Conservation (phyloP, 1,284 basidiomycete species). For the Meripilus lineatus region DNA sequence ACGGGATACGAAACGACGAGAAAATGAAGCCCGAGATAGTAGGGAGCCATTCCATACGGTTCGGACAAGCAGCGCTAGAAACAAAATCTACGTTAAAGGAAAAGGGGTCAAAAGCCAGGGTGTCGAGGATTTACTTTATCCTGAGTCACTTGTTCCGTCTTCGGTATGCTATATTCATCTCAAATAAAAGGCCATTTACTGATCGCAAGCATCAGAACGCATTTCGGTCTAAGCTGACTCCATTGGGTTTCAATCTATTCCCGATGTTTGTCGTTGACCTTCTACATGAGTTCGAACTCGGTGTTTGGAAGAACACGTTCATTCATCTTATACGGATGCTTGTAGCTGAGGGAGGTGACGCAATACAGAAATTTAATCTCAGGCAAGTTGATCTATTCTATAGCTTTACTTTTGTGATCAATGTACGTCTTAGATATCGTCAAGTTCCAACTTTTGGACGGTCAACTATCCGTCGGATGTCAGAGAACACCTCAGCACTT, state of each 20-base stretch:
- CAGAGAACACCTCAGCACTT: constrained; percentile 20
- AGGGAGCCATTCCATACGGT: not conserved
- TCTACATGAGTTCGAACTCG: constrained; percentile 25
- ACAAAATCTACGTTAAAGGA: not conserved
- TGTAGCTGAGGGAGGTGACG: constrained; percentile 12
- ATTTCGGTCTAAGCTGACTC: constrained; percentile 16
- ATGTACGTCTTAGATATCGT: constrained; percentile 1
- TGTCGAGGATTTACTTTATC: not conserved
- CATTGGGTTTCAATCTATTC: constrained; percentile 14
- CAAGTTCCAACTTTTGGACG: constrained; percentile 1
- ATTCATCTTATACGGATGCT: constrained; percentile 21
- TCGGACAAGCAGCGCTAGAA: too few species aligned
- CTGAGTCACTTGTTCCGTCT: not conserved
- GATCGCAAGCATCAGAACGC: constrained; percentile 26
- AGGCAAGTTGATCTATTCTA: not conserved
- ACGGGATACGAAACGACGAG: not conserved
- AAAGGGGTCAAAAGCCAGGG: not conserved
- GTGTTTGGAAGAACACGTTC: constrained; percentile 22
- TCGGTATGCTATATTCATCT: not conserved
- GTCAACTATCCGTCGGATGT: constrained; percentile 20
- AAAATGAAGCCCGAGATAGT: not conserved
- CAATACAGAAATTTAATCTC: not conserved
- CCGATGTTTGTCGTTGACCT: constrained; percentile 19
- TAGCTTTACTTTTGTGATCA: not conserved
- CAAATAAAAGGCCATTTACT: not conserved